Percentiles rank a stretch among this genome's conserved stretches.
These are phyloP conservation scores for Auxenochlorella pyrenoidosa DNA, from an alignment of 139 green algal genomes.

Conservation along the genomic window DNA sequence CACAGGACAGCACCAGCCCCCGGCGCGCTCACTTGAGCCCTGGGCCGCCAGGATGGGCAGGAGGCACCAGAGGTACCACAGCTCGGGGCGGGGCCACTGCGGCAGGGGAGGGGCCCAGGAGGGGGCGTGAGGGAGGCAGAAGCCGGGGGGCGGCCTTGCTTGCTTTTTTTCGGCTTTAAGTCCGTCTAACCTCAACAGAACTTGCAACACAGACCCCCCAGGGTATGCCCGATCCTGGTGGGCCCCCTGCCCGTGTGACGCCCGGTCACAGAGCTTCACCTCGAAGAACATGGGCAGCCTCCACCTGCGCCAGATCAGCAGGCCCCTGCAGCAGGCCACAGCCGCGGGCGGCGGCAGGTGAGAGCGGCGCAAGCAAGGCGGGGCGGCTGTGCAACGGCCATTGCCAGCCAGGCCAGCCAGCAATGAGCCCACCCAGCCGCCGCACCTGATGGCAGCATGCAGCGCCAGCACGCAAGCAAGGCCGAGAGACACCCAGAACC, in stretches of 20 bases:
- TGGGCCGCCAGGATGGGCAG: constrained; percentile 29
- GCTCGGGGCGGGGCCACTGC: constrained; percentile 28
- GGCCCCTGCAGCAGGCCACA: not conserved
- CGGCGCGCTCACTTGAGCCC: constrained; percentile 10
- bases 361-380: not conserved
- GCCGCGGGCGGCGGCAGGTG: not conserved
- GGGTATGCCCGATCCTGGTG: no score
- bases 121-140: not conserved
- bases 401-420: not conserved
- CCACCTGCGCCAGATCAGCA: constrained; percentile 29
- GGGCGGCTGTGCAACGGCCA: not conserved
- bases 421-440: not conserved
- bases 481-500: constrained; percentile 4
- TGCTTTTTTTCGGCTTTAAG: no score
- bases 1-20: no score
- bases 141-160: no score
- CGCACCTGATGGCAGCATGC: constrained; percentile 3
- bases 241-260: no score
- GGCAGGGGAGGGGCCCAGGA: no score
- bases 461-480: constrained; percentile 10
- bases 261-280: not conserved
- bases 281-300: constrained; percentile 23
- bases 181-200: no score
- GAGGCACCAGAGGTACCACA: constrained; percentile 25
- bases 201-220: not conserved